Evolutionary conservation across 2,329 filamentous ascomycete genomes (phyloP), one percentile per base, ranked within the genome.

Genomic region (Simplicillium sp.): DNA sequence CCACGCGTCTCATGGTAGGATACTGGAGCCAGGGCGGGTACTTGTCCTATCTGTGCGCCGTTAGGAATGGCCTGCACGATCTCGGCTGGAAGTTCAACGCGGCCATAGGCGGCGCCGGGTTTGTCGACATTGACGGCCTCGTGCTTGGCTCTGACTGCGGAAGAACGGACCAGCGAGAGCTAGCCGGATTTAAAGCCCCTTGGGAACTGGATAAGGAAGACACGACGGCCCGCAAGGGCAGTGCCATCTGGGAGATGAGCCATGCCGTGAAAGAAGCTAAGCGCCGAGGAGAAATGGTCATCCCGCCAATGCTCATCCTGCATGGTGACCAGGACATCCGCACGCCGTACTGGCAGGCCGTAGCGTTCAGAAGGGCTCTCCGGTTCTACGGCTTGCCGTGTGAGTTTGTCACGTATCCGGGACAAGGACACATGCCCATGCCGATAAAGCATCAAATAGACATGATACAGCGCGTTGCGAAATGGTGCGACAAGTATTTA

Each of bases 21-120:
- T 63, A 64, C 1, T 62, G 52, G 50, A 57, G 54, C 16, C 60
- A 65, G 44, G 64, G 63, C 9, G 64, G 64, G 2, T 60, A 58
- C 12, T 45, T 67, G 1, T 50, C 56, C 3, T 65, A 62, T 44
- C 52, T 67, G 2, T 53, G 52, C 20, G 50, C 52, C 17, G 59
- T 60, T 3, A 55, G 61, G 12, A 63, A 65, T 41, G 59, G 59
- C 5, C 42, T 50, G 1, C 51, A 58, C 39, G 49, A 42, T 1
- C 46, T 50, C 0, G 59, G 52, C 2, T 66, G 64, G 61, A 46
- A 48, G 3, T 66, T 64, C 48, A 46, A 50, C 8, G 62, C 57
- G 5, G 50, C 51, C 2, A 55, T 67, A 0, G 54, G 60, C 0
- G 58, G 62, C 1, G 60, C 58, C 1, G 64, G 64, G 0, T 47